Evolutionary conservation across 306 rosid species (phyloP).

Genomic region (Bauhinia variegata): DNA sequence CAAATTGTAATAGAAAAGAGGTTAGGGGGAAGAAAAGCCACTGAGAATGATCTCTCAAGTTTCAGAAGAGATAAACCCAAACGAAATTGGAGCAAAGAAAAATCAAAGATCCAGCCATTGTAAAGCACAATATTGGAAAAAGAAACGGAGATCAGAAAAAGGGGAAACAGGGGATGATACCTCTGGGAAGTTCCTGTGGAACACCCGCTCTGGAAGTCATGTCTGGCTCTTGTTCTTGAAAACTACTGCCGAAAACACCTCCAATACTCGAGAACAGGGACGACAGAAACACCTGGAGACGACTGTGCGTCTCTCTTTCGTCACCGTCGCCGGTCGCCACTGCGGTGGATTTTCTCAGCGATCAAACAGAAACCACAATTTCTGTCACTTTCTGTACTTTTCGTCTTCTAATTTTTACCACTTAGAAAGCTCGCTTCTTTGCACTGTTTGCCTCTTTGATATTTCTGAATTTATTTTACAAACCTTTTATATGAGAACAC

Average conservation of each 20-base stretch:
- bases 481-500: background rate
- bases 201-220: slow-evolving; percentile 63
- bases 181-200: slow-evolving; percentile 43
- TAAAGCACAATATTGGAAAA: background rate
- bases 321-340: slow-evolving; percentile 63
- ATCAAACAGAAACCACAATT: background rate
- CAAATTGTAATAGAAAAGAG: too few species aligned
- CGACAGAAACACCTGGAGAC: slow-evolving; percentile 69
- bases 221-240: slow-evolving; percentile 41
- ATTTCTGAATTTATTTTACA: background rate
- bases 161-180: background rate
- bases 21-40: too few species aligned
- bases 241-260: slow-evolving; percentile 56
- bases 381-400: background rate
- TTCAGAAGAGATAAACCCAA: too few species aligned
- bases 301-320: slow-evolving; percentile 64
- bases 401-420: background rate
- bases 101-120: too few species aligned
- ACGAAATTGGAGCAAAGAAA: too few species aligned
- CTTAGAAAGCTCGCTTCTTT: background rate
- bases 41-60: too few species aligned
- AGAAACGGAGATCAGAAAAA: background rate
- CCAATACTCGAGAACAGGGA: slow-evolving; percentile 71
- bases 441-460: background rate
- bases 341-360: slow-evolving; percentile 16